Conservation (phyloP, 345 rosid species). For the Nasturtium officinale region DNA sequence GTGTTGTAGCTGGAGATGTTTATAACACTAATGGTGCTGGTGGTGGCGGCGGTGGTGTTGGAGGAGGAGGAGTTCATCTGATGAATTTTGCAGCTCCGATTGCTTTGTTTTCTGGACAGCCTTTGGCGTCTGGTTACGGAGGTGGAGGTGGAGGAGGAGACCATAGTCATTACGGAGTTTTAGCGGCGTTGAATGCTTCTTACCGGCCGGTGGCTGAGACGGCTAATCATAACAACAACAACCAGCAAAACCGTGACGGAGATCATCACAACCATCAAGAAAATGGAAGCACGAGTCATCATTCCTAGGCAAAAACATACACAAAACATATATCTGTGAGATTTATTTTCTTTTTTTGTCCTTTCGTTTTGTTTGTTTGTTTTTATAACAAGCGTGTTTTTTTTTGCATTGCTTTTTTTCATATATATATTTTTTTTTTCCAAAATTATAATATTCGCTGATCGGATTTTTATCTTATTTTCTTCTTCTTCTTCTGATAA, state of each 20-base stretch:
- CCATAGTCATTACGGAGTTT: constrained; percentile 64
- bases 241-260: constrained; percentile 52
- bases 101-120: constrained; percentile 73
- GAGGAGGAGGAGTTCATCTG: constrained; percentile 52
- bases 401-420: constrained; percentile 26
- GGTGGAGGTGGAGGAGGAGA: constrained; percentile 40
- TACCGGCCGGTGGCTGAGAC: constrained; percentile 50
- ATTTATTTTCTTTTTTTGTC: constrained; percentile 33
- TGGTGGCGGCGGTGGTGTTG: constrained; percentile 43
- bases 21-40: constrained; percentile 37
- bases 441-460: constrained; percentile 11
- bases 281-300: constrained; percentile 45
- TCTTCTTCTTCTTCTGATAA: constrained; percentile 36
- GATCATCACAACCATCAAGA: constrained; percentile 50
- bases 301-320: constrained; percentile 40
- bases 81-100: constrained; percentile 77
- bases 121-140: constrained; percentile 42
- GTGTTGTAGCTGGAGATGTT: constrained; percentile 15
- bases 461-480: constrained; percentile 30
- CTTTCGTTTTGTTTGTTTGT: constrained; percentile 40
- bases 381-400: constrained; percentile 36
- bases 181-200: constrained; percentile 67
- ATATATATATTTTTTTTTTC: constrained; percentile 20
- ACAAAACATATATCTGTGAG: constrained; percentile 39
- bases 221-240: constrained; percentile 48